These are phyloP conservation scores for Spergularia bocconei DNA, from an alignment of 148 eudicot genomes.

Conservation along the genomic window DNA sequence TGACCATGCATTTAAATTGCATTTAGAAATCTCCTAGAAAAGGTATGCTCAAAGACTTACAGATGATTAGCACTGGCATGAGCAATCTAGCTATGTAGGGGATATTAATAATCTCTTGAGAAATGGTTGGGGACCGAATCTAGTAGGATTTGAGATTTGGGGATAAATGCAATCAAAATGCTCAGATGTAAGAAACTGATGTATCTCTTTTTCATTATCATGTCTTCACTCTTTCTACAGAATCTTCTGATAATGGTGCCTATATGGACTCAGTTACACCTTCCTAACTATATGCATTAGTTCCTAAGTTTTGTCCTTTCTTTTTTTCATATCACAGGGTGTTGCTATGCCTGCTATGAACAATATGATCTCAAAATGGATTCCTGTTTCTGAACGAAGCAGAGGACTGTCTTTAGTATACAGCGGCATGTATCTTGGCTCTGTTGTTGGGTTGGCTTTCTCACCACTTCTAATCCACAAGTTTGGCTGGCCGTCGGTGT, in stretches of 20 bases:
- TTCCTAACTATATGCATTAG: neutral
- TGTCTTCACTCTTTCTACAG: neutral
- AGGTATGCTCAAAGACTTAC: neutral
- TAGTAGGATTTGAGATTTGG: no score
- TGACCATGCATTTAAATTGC: neutral
- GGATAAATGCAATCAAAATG: no score
- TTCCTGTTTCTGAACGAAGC: conserved; percentile 97
- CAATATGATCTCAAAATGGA: conserved; percentile 90
- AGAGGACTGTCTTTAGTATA: conserved; percentile 93
- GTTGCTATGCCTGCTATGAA: conserved; percentile 99
- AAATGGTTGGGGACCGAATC: neutral
- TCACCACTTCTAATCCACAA: conserved; percentile 87
- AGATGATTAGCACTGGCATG: neutral
- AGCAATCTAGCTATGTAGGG: neutral
- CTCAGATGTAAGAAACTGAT: neutral
- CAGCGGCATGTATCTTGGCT: conserved; percentile 99
- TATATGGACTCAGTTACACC: neutral
- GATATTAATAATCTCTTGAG: neutral
- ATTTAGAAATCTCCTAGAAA: neutral
- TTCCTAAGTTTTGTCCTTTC: neutral
- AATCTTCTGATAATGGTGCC: neutral
- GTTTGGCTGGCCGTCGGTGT: conserved; percentile 93
- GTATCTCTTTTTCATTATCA: neutral
- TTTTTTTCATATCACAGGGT: conserved; percentile 57
- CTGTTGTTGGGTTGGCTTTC: conserved; percentile 85